These are phyloP conservation scores for Starmerella vaccinii DNA, from an alignment of 805 yeast genomes.

Conservation along the genomic window DNA sequence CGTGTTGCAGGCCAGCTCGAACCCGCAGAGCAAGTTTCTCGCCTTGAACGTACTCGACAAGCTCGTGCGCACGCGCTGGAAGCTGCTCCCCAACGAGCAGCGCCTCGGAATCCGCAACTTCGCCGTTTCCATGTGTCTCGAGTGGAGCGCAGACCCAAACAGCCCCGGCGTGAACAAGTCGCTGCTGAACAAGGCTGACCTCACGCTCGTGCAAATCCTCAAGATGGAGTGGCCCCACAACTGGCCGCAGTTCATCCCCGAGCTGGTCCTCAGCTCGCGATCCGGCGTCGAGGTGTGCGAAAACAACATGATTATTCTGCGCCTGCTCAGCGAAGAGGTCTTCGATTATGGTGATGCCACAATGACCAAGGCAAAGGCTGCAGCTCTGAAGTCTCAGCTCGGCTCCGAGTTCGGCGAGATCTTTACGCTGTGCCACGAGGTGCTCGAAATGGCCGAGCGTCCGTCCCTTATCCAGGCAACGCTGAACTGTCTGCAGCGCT, in stretches of 20 bases:
- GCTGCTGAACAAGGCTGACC: constrained; percentile 81
- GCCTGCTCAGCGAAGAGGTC: constrained; percentile 85
- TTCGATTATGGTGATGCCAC: constrained; percentile 93
- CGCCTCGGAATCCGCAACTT: constrained; percentile 89
- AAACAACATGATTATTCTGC: constrained; percentile 88
- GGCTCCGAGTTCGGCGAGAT: constrained; percentile 85
- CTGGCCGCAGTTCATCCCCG: constrained; percentile 97
- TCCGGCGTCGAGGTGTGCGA: constrained; percentile 90
- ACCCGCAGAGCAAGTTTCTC: constrained; percentile 83
- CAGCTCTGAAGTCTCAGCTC: constrained; percentile 71
- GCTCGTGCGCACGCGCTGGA: constrained; percentile 87
- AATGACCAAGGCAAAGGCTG: constrained; percentile 91
- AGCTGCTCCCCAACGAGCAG: constrained; percentile 77
- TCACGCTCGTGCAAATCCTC: constrained; percentile 84
- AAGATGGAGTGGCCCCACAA: constrained; percentile 99
- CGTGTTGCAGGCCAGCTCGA: constrained; percentile 61
- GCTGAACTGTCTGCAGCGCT: constrained; percentile 66
- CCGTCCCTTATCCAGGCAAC: constrained; percentile 79
- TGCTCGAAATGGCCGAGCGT: constrained; percentile 77
- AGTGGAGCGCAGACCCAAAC: constrained; percentile 75
- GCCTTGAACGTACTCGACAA: constrained; percentile 85
- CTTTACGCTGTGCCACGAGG: constrained; percentile 86
- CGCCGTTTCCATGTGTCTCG: constrained; percentile 83
- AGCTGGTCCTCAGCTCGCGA: constrained; percentile 72
- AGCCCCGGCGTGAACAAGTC: constrained; percentile 64